Percentiles rank a stretch among this genome's conserved stretches.
Evolutionary conservation across 257 asterid genomes (phyloP).

Genomic region (Galeopsis tetrahit): DNA sequence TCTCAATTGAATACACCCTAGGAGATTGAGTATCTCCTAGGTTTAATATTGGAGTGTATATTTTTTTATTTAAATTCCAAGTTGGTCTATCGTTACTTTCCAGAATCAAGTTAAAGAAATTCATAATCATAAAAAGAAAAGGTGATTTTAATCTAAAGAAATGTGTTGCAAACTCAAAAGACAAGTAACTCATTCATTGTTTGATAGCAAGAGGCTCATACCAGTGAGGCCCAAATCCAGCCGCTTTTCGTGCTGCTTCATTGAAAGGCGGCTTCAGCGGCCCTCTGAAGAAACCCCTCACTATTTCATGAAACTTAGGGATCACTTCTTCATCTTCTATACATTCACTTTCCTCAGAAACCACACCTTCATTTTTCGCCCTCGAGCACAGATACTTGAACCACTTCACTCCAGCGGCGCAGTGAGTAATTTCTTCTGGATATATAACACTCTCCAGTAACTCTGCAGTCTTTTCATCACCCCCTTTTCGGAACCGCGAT

Average conservation of each 20-base stretch:
- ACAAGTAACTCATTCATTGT: slow-evolving; percentile 21
- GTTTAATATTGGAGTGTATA: too few species aligned
- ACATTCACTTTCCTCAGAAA: slow-evolving; percentile 27
- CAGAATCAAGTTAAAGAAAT: neutral
- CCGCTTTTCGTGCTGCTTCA: slow-evolving; percentile 81
- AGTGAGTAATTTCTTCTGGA: slow-evolving; percentile 94
- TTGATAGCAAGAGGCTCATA: slow-evolving; percentile 88
- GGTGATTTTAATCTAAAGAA: neutral
- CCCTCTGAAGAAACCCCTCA: slow-evolving; percentile 77
- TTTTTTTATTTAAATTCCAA: too few species aligned
- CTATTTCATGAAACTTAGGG: slow-evolving; percentile 68
- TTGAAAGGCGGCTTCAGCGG: slow-evolving; percentile 95
- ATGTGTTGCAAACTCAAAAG: neutral
- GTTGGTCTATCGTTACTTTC: too few species aligned
- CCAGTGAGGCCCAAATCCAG: slow-evolving; percentile 95
- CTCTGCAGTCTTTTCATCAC: slow-evolving; percentile 80
- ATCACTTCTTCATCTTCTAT: slow-evolving; percentile 54
- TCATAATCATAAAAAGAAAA: neutral
- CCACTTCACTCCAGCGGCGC: slow-evolving; percentile 96
- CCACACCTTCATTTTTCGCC: slow-evolving; percentile 40
- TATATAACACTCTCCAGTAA: slow-evolving; percentile 80
- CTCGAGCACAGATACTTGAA: slow-evolving; percentile 70
- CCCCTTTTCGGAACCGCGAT: slow-evolving; percentile 87
- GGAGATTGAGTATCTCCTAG: too few species aligned
- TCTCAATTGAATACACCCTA: too few species aligned